phyloP scores from a whole-genome alignment of 768 basidiomycete genomes.

The Mycena metata region DNA sequence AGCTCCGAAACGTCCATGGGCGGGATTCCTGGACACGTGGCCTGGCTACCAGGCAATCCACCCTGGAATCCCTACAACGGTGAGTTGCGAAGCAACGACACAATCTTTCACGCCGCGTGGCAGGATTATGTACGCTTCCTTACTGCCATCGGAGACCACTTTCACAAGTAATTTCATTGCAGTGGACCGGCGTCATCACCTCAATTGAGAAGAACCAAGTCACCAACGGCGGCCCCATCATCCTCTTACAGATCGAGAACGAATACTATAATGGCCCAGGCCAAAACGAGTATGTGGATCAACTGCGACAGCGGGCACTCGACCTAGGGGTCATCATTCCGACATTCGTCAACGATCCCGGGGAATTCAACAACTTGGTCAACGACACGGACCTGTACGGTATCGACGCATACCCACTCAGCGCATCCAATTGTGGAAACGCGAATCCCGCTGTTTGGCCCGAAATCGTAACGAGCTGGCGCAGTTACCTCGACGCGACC shows the following conservation, averaged over 20 bases:
- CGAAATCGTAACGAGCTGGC: conserved; percentile 27
- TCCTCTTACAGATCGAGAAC: conserved; percentile 57
- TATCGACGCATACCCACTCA: conserved; percentile 65
- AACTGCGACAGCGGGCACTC: conserved; percentile 56
- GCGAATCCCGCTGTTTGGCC: conserved; percentile 64
- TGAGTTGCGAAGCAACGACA: conserved; percentile 65
- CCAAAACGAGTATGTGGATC: conserved; percentile 58
- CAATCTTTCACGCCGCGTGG: conserved; percentile 66
- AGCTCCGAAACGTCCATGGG: conserved; percentile 75
- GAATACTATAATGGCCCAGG: conserved; percentile 62
- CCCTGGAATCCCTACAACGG: conserved; percentile 35
- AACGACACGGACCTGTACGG: conserved; percentile 69
- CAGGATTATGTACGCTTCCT: conserved; percentile 53
- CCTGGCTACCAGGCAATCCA: conserved; percentile 29
- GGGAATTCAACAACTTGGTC: conserved; percentile 55
- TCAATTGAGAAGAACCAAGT: conserved; percentile 62
- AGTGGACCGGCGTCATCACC: conserved; percentile 59
- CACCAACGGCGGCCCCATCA: conserved; percentile 66
- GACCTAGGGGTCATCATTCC: conserved; percentile 62
- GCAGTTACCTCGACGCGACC: conserved; percentile 26
- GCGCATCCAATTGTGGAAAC: conserved; percentile 61
- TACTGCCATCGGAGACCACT: background rate
- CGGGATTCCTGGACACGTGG: conserved; percentile 44
- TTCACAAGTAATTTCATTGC: background rate
- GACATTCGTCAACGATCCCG: conserved; percentile 66